Base-by-base conservation (phyloP, 306 rosid genomes). In the Quercus rubra region DNA sequence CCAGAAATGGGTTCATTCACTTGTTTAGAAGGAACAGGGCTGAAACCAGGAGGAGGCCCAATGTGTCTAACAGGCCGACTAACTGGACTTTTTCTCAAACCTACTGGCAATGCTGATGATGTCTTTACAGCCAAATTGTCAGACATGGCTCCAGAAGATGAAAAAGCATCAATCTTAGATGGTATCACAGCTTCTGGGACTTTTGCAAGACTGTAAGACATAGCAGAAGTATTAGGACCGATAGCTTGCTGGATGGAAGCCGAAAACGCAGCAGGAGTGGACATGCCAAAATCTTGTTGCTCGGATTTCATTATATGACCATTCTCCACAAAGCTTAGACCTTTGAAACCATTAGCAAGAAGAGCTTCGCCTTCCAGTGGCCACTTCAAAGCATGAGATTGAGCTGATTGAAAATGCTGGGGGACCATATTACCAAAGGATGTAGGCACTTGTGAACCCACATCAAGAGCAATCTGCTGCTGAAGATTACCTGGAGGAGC, bases 41-140 rank as follows among this genome's bases (percentile, higher is more conserved):
- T 87, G 88, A 95, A 95, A 57, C 99, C 99, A 14, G 99, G 99
- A 49, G 99, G 99, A 30, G 99, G 99, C 54, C 97, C 98, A 85
- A 82, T 89, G 80, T 89, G 97, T 88, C 99, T 90, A 70, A 87
- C 79, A 75, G 99, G 99, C 51, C 99, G 90, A 85, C 91, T 83
- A 72, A 92, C 92, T 70, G 93, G 92, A 79, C 75, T 83, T 84
- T 76, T 91, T 71, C 83, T 87, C 74, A 77, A 28, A 68, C 92
- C 90, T 55, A 83, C 76, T 43, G 85, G 90, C 78, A 62, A 21
- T 71, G 84, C 80, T 68, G 90, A 72, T 23, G 89, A 78, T 25
- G 80, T 69, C 62, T 79, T 85, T 73, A 80, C 72, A 63, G 64
- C 58, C 75, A 81, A 52, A 31, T 89, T 84, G 8, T 86, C 89